Base-by-base conservation (phyloP, 176 grass and related monocot species). In the Saccharum officinarum region DNA sequence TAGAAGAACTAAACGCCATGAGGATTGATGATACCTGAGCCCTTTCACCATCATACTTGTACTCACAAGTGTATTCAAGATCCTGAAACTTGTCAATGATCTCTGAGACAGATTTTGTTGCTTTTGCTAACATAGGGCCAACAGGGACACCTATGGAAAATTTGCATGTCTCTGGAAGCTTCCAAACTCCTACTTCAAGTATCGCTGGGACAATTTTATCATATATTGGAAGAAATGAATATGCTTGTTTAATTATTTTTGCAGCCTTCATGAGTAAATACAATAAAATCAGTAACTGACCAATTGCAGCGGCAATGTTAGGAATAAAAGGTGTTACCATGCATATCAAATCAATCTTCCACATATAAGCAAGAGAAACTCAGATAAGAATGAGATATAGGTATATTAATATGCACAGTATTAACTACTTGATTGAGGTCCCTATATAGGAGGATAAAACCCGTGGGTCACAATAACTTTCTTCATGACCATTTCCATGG, bases 11-110 rank as follows among this genome's bases (percentile, higher is more conserved):
- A 82, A 60, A 75, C 13, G 47, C n/a, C 44, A 67, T 41, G 45
- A 89, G 47, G 38, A 16, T 81, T 50, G 40, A 30, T 67, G 11
- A 79, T 92, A 99, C 97, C 97, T 99, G 97, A 14, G 97, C 97
- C 52, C 97, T 92, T 90, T 99, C 97, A 86, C 97, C 97, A 82
- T 99, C 97, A 89, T 99, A 99, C 72, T 99, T 99, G 84, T 99
- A 99, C 85, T 99, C 97, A 89, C 97, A 99, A 75, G 97, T 99
- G 86, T 94, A 99, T n/a, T 96, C 93, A 62, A 86, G 67, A 80
- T 93, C 97, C 86, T 96, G 97, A 84, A 99, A 99, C 84, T 99
- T 99, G 73, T 99, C 93, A 10, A 99, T 91, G 68, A 99, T 96
- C 87, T 98, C 97, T 34, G 93, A 99, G n/a, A 96, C 93, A 64